Evolutionary conservation across 2,329 filamentous ascomycete species (phyloP), one percentile per base, ranked within the genome.

Genomic region (Talaromyces sp.): DNA sequence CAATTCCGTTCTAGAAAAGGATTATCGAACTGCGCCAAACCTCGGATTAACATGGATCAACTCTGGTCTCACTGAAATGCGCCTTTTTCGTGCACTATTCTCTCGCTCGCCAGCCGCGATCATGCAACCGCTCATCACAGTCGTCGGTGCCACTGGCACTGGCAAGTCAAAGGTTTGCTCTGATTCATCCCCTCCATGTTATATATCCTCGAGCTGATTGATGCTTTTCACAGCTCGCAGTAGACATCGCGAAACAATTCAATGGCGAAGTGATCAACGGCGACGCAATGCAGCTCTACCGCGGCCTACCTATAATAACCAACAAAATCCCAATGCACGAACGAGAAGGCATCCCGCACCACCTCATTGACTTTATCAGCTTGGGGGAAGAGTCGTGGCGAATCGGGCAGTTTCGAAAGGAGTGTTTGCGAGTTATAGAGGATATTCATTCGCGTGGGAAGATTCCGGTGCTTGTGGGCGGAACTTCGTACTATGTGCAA

Each of bases 261-360:
- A 89, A 95, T 77, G 95, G 96, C 74, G 95, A 99, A 78, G 86
- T 99, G 61, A 93, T 99, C 80, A 99, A 99, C 75, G 92, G 92
- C 56, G 95, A 99, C 82, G 95, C 95, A 45, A 97, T 99, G 93
- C 95, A 99, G 76, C 88, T 99, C 80, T 99, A 99, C 77, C 85
- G 86, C 62, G 95, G 95, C 2, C 82, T 99, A 51, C 93, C 95
- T 5, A 89, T 98, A 69, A 94, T 98, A 71, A 99, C 95, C 29
- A 99, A 99, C 77, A 96, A 98, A 76, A 91, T 98, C 66, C 87
- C 91, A 0, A 61, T 74, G 0, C 84, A 88, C 22, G 94, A 98
- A 75, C 89, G 88, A 72, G 86, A 89, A 67, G 91, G 90, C 10
- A 83, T 99, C 11, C 90, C 91, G 3, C 95, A 99, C 75, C 94